phyloP scores from a whole-genome alignment of 345 rosid genomes.

The Salix suchowensis region DNA sequence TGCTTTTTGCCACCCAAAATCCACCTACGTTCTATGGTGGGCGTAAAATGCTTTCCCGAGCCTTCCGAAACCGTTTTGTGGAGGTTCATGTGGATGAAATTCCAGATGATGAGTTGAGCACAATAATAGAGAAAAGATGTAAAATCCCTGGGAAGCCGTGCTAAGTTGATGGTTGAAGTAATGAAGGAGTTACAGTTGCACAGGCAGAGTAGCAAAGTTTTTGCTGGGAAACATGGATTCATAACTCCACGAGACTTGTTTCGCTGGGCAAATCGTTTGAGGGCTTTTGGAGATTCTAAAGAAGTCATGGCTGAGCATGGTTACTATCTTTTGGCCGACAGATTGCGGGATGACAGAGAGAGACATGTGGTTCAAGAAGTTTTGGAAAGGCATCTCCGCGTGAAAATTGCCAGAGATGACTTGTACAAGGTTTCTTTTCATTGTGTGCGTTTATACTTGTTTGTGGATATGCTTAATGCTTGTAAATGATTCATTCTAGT shows the following conservation, averaged over 20 bases:
- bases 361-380: slow-evolving; percentile 70
- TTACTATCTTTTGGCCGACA: slow-evolving; percentile 86
- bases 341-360: slow-evolving; percentile 83
- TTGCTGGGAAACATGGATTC: slow-evolving; percentile 98
- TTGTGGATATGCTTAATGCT: no score
- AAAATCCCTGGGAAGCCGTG: slow-evolving; percentile 67
- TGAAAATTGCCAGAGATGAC: slow-evolving; percentile 54
- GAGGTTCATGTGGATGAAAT: slow-evolving; percentile 98
- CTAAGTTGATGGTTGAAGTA: slow-evolving; percentile 77
- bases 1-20: slow-evolving; percentile 98
- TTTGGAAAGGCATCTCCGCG: slow-evolving; percentile 62
- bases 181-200: slow-evolving; percentile 91
- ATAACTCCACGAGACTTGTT: slow-evolving; percentile 94
- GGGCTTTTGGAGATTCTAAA: slow-evolving; percentile 53
- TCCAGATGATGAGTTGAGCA: slow-evolving; percentile 76
- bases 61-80: slow-evolving; percentile 95
- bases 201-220: slow-evolving; percentile 86
- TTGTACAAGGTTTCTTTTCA: slow-evolving; percentile 52
- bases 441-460: neutral
- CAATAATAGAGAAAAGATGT: slow-evolving; percentile 62
- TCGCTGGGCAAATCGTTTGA: slow-evolving; percentile 92
- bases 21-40: slow-evolving; percentile 94
- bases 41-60: slow-evolving; percentile 94
- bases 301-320: slow-evolving; percentile 92
- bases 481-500: no score